Percentiles rank a stretch among this genome's conserved stretches.
Evolutionary conservation across 768 basidiomycete species (phyloP).

Genomic region (Rhodotorula graminis): DNA sequence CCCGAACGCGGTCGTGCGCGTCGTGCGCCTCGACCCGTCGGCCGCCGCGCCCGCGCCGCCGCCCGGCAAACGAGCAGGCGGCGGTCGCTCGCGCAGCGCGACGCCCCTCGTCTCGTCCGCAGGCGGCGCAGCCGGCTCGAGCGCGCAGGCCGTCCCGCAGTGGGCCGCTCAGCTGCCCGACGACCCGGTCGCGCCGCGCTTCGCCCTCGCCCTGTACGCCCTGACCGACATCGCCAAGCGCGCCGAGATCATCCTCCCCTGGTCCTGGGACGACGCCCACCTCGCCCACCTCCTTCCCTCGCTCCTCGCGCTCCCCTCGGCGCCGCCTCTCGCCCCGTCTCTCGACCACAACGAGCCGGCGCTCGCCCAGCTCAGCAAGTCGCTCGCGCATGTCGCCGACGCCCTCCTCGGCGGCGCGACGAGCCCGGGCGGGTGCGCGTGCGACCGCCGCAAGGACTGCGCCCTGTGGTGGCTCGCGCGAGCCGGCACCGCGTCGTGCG

Average conservation of each 20-base stretch:
- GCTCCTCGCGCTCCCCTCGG: constrained; percentile 17
- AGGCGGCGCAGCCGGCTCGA: background rate
- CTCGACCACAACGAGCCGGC: background rate
- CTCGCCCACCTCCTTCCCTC: constrained; percentile 48
- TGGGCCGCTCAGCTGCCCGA: constrained; percentile 4
- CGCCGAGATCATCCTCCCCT: constrained; percentile 82
- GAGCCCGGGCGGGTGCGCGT: constrained; percentile 27
- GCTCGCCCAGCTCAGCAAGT: constrained; percentile 12
- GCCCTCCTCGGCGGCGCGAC: constrained; percentile 14
- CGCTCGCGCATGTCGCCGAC: constrained; percentile 13
- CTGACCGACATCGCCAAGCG: constrained; percentile 65
- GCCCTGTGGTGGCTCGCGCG: constrained; percentile 32
- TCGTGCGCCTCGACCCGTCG: constrained; percentile 42
- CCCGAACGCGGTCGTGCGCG: constrained; percentile 63
- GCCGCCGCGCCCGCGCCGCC: background rate
- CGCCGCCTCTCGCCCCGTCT: background rate
- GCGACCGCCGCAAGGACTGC: constrained; percentile 31
- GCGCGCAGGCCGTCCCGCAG: background rate
- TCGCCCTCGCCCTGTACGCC: constrained; percentile 69
- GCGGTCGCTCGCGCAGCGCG: background rate
- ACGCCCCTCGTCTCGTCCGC: background rate
- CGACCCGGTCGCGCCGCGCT: constrained; percentile 43
- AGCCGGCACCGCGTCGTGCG: background rate
- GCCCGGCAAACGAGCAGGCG: constrained; percentile 5
- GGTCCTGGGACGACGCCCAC: constrained; percentile 96